Percentiles rank a stretch among this genome's conserved stretches.
Conservation (phyloP, 2,329 filamentous ascomycete genomes). For the Exophiala lecanii-corni region DNA sequence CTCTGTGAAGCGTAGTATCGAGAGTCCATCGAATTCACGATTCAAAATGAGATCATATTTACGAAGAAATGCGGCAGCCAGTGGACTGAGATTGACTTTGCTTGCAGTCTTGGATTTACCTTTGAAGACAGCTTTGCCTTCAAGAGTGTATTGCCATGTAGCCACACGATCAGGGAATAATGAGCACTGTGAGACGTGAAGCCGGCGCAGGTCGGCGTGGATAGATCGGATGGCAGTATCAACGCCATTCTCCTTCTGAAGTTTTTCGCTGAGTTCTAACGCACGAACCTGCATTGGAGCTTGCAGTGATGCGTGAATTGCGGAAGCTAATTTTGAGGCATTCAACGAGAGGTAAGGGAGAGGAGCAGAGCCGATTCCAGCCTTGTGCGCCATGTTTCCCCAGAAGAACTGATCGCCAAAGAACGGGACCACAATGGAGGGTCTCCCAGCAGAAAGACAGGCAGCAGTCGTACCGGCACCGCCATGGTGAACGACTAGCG, state of each 20-base stretch:
- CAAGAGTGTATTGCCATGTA: not conserved
- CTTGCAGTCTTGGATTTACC: slow-evolving; percentile 24
- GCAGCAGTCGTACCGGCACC: slow-evolving; percentile 52
- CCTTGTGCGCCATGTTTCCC: slow-evolving; percentile 47
- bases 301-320: slow-evolving; percentile 42
- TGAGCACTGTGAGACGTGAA: not conserved
- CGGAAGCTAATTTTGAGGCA: slow-evolving; percentile 40
- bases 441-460: slow-evolving; percentile 47
- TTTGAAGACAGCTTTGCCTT: not conserved
- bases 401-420: slow-evolving; percentile 56
- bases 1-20: slow-evolving; percentile 43
- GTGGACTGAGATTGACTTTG: slow-evolving; percentile 43
- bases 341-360: slow-evolving; percentile 44
- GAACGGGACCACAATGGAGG: slow-evolving; percentile 54
- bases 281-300: not conserved
- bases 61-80: slow-evolving; percentile 50
- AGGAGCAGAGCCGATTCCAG: slow-evolving; percentile 47
- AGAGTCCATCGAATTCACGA: slow-evolving; percentile 50
- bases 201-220: slow-evolving; percentile 58
- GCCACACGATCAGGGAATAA: slow-evolving; percentile 1
- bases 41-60: slow-evolving; percentile 53
- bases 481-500: slow-evolving; percentile 54
- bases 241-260: slow-evolving; percentile 60
- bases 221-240: slow-evolving; percentile 62
- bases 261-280: slow-evolving; percentile 51